These are phyloP conservation scores for Pilatotrama ljubarskyi DNA, from an alignment of 768 basidiomycete species.

Conservation along the genomic window DNA sequence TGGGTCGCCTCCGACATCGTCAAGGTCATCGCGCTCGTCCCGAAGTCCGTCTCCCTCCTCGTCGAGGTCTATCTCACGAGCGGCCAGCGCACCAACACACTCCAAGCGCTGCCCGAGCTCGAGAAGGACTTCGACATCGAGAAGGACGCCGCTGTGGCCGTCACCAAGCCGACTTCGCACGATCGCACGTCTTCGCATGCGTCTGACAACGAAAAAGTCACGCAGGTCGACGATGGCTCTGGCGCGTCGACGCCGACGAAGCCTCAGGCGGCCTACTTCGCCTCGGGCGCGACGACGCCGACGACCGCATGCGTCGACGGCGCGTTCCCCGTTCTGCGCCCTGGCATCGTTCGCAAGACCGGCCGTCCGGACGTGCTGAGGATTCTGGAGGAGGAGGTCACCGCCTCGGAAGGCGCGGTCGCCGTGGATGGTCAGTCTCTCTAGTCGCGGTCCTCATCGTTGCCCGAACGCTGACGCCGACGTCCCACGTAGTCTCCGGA, in stretches of 20 bases:
- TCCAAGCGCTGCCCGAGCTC: background rate
- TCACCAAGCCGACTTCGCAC: background rate
- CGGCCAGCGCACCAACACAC: background rate
- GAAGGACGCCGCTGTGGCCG: background rate
- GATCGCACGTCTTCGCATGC: background rate
- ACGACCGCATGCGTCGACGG: conserved; percentile 14
- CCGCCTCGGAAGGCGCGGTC: conserved; percentile 27
- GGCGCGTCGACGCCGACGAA: background rate
- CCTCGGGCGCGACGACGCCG: background rate
- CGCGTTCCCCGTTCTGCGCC: conserved; percentile 1
- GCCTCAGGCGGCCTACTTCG: background rate
- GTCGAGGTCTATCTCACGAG: conserved; percentile 26
- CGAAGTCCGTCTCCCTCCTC: conserved; percentile 21
- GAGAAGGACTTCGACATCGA: conserved; percentile 11
- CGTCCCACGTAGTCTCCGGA: conserved; percentile 24
- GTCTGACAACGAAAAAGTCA: background rate
- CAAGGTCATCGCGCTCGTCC: conserved; percentile 16
- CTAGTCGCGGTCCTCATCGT: background rate
- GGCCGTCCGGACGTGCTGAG: conserved; percentile 31
- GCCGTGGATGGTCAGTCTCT: conserved; percentile 33
- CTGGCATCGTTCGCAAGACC: conserved; percentile 5
- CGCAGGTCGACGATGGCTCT: background rate
- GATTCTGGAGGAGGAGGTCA: conserved; percentile 30
- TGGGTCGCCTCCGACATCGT: conserved; percentile 22
- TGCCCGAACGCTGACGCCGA: background rate